Evolutionary conservation across 495 filamentous ascomycete species (phyloP).

Genomic region (Penicillium subrubescens): DNA sequence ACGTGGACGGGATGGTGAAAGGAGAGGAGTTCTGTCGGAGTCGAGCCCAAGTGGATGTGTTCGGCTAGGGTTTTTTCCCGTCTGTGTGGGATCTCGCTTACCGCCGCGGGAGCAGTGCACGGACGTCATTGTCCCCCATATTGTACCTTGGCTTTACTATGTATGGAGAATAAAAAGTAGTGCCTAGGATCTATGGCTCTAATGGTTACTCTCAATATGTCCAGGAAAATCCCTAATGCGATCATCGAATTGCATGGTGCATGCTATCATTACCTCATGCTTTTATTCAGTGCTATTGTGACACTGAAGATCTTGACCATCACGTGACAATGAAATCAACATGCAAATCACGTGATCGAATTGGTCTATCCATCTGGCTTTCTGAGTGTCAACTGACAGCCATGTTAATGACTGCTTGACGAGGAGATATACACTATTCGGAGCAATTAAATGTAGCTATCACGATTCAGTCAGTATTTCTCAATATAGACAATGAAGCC

Average conservation of each 20-base stretch:
- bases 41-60: conserved; percentile 30
- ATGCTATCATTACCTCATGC: not conserved
- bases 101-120: conserved; percentile 31
- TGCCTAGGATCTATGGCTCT: not conserved
- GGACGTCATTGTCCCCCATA: conserved; percentile 16
- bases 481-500: not conserved
- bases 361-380: not conserved
- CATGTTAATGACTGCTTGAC: not conserved
- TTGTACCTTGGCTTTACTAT: not conserved
- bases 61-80: conserved; percentile 45
- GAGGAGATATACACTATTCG: not conserved
- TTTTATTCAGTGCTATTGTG: not conserved
- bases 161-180: not conserved
- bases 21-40: conserved; percentile 26
- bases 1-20: conserved; percentile 35
- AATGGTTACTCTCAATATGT: not conserved
- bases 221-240: not conserved
- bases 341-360: conserved; percentile 4
- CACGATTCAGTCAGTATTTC: not conserved
- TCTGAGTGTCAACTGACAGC: not conserved
- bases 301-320: not conserved
- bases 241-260: not conserved
- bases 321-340: conserved; percentile 28
- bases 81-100: conserved; percentile 55
- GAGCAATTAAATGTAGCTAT: not conserved